These are phyloP conservation scores for Aspergillus thermomutatus DNA, from an alignment of 2,329 filamentous ascomycete genomes.

Conservation along the genomic window DNA sequence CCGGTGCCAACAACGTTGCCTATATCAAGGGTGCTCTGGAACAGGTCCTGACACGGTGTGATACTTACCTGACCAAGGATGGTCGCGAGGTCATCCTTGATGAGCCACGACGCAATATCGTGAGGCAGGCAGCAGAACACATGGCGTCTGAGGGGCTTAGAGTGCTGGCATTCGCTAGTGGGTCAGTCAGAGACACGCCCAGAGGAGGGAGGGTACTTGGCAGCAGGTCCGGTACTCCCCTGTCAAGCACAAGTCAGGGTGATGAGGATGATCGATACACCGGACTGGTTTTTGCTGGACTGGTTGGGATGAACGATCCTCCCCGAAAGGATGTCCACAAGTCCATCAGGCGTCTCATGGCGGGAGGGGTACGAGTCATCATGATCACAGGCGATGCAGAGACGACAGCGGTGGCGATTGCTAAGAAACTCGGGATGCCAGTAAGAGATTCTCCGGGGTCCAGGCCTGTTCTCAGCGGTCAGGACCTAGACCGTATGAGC, in stretches of 20 bases:
- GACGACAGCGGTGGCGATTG: slow-evolving; percentile 90
- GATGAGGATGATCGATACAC: slow-evolving; percentile 72
- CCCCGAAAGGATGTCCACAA: slow-evolving; percentile 85
- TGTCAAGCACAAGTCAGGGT: slow-evolving; percentile 28
- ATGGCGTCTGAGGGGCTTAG: slow-evolving; percentile 89
- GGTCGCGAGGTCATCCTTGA: slow-evolving; percentile 85
- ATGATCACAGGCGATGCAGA: slow-evolving; percentile 99
- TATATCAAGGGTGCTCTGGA: slow-evolving; percentile 97
- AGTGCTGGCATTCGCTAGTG: slow-evolving; percentile 91
- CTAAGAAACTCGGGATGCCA: slow-evolving; percentile 90
- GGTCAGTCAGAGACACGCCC: slow-evolving; percentile 55
- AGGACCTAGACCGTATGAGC: slow-evolving; percentile 90
- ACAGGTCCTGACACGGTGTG: slow-evolving; percentile 78
- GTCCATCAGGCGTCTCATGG: slow-evolving; percentile 85
- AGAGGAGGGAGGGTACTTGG: slow-evolving; percentile 45
- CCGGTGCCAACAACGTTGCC: slow-evolving; percentile 68
- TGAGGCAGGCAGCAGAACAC: slow-evolving; percentile 71
- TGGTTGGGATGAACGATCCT: slow-evolving; percentile 97
- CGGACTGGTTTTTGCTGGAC: slow-evolving; percentile 80
- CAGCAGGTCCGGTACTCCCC: slow-evolving; percentile 52
- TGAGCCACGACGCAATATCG: slow-evolving; percentile 68
- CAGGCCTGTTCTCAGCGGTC: slow-evolving; percentile 71
- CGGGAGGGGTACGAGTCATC: slow-evolving; percentile 92
- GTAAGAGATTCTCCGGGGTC: slow-evolving; percentile 59
- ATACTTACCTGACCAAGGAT: slow-evolving; percentile 83